Conservation (phyloP, 129 eudicot species). For the Calendula officinalis region DNA sequence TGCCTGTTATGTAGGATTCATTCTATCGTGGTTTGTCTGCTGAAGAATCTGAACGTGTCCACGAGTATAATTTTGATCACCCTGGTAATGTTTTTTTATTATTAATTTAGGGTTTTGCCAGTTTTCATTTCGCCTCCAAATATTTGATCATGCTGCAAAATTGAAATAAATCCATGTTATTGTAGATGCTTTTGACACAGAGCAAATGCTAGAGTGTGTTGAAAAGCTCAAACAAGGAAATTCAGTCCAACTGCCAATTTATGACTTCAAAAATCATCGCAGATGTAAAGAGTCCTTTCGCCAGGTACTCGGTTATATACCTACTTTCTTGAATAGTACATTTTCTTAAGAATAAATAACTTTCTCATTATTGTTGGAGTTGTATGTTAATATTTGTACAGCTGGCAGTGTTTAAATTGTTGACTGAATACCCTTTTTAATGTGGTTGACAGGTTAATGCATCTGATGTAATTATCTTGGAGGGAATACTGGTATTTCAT, state of each 20-base stretch:
- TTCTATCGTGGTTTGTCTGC: slow-evolving; percentile 92
- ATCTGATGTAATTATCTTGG: slow-evolving; percentile 95
- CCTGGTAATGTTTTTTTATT: slow-evolving; percentile 61
- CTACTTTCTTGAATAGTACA: neutral
- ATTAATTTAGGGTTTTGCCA: neutral
- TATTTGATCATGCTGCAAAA: slow-evolving; percentile 2
- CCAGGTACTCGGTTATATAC: slow-evolving; percentile 48
- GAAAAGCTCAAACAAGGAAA: slow-evolving; percentile 72
- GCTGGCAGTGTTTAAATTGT: slow-evolving; percentile 7
- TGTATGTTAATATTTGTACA: neutral
- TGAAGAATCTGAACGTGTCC: slow-evolving; percentile 78
- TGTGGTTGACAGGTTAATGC: slow-evolving; percentile 72
- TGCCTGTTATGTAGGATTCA: slow-evolving; percentile 60
- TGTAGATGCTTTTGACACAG: slow-evolving; percentile 99
- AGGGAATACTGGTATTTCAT: slow-evolving; percentile 96
- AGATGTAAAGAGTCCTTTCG: slow-evolving; percentile 83
- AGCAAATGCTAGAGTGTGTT: slow-evolving; percentile 84
- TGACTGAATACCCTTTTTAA: slow-evolving; percentile 10
- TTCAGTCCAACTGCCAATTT: slow-evolving; percentile 84
- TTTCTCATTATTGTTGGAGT: slow-evolving; percentile 3
- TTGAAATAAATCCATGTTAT: neutral
- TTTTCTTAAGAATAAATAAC: neutral
- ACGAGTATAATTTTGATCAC: slow-evolving; percentile 96
- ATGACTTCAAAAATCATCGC: slow-evolving; percentile 89
- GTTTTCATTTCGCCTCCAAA: slow-evolving; percentile 11